Conservation (phyloP, 2,329 filamentous ascomycete species). For the Clonostachys chloroleuca region DNA sequence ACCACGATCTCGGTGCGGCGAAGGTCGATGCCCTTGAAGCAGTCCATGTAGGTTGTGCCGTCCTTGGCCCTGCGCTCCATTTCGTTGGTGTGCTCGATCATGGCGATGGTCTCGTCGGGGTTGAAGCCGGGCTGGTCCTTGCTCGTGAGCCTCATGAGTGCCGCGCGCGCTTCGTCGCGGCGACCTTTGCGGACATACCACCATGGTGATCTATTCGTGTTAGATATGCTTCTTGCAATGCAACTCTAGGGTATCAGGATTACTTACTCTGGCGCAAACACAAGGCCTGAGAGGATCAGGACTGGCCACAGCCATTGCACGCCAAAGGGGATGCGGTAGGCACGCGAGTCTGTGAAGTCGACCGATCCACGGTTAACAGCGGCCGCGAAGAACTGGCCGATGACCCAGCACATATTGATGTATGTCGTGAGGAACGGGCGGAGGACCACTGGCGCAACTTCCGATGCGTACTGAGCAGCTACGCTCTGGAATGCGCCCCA, state of each 20-base stretch:
- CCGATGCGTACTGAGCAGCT: constrained; percentile 48
- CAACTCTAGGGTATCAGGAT: neutral
- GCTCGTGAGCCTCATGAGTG: constrained; percentile 34
- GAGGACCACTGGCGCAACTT: constrained; percentile 41
- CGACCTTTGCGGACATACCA: constrained; percentile 41
- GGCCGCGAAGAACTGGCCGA: constrained; percentile 47
- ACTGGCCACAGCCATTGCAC: constrained; percentile 49
- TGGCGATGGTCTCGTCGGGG: constrained; percentile 40
- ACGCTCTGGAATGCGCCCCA: constrained; percentile 50
- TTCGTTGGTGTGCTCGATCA: constrained; percentile 51
- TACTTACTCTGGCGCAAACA: constrained; percentile 41
- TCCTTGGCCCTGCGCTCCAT: constrained; percentile 35
- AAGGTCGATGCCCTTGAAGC: constrained; percentile 46
- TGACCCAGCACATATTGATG: constrained; percentile 53
- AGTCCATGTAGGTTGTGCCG: constrained; percentile 41
- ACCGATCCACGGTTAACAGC: constrained; percentile 39
- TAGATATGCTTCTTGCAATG: neutral
- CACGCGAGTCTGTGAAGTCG: constrained; percentile 33
- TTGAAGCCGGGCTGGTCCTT: constrained; percentile 31
- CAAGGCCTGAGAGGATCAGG: constrained; percentile 34
- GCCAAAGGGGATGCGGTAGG: constrained; percentile 44
- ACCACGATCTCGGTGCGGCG: constrained; percentile 49
- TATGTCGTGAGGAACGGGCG: constrained; percentile 49
- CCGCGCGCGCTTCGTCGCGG: constrained; percentile 29
- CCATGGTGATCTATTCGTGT: constrained; percentile 37